phyloP scores from a whole-genome alignment of 176 grass and related monocot species.

The Oryza meyeriana region DNA sequence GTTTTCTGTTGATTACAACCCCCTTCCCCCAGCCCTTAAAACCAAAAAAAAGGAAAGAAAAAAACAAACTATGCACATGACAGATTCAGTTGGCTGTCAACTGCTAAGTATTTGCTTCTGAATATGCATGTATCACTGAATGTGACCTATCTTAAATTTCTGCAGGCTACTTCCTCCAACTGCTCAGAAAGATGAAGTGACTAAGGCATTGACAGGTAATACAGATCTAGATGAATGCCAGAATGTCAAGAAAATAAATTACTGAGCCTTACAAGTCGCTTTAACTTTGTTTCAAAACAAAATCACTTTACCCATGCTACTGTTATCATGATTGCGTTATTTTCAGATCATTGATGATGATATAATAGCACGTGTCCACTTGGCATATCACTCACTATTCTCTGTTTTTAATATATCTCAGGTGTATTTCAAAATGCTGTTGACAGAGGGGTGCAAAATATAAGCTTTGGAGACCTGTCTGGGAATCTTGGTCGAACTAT shows the following conservation, averaged over 20 bases:
- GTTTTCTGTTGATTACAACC: background rate
- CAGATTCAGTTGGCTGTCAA: no score
- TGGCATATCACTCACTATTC: slow-evolving; percentile 11
- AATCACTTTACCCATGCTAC: background rate
- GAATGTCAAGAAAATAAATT: slow-evolving; percentile 12
- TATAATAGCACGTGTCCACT: background rate
- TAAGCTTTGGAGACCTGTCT: slow-evolving; percentile 96
- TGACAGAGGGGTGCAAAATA: slow-evolving; percentile 88
- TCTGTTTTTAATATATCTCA: slow-evolving; percentile 36
- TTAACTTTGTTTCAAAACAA: no score
- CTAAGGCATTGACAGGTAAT: slow-evolving; percentile 93
- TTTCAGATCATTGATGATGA: background rate
- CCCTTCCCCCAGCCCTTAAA: no score
- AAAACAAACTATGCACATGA: no score
- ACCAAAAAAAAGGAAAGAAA: no score
- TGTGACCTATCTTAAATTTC: slow-evolving; percentile 20
- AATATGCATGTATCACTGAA: slow-evolving; percentile 3
- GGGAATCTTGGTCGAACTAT: slow-evolving; percentile 95
- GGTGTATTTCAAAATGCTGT: slow-evolving; percentile 98
- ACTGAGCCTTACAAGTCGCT: background rate
- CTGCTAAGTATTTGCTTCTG: background rate
- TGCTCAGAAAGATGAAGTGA: slow-evolving; percentile 88
- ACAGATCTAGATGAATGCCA: slow-evolving; percentile 18
- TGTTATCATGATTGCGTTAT: background rate
- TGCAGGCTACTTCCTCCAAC: slow-evolving; percentile 93